Conservation (phyloP, 208 protist genomes). For the Crithidia brevicula region DNA sequence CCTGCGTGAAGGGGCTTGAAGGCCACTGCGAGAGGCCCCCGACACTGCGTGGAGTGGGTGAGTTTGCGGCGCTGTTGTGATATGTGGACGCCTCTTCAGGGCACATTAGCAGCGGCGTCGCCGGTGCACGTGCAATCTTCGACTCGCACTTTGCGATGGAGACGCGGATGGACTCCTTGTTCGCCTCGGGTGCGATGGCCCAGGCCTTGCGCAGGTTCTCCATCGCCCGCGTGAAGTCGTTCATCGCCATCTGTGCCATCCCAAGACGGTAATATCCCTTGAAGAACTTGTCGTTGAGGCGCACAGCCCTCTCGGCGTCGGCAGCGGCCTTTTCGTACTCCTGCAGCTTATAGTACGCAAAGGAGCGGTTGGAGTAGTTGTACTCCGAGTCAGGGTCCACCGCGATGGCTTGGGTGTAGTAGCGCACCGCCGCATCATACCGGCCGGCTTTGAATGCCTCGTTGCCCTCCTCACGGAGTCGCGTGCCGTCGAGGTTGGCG, state of each 20-base stretch:
- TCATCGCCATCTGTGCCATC: constrained; percentile 42
- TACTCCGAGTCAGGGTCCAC: constrained; percentile 52
- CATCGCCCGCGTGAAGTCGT: constrained; percentile 42
- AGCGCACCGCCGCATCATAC: constrained; percentile 54
- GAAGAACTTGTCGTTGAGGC: constrained; percentile 54
- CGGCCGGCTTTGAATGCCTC: constrained; percentile 53
- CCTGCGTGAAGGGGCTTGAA: neutral
- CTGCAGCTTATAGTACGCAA: constrained; percentile 63
- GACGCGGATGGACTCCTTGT: constrained; percentile 39
- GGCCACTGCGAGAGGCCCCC: constrained; percentile 6
- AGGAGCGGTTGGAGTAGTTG: constrained; percentile 76
- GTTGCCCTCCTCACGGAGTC: constrained; percentile 75
- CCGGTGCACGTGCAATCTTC: constrained; percentile 51
- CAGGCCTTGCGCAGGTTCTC: constrained; percentile 46
- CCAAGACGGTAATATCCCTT: constrained; percentile 70
- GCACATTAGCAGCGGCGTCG: constrained; percentile 39
- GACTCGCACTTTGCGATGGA: constrained; percentile 69
- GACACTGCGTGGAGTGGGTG: neutral
- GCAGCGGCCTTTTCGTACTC: constrained; percentile 40
- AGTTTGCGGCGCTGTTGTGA: neutral
- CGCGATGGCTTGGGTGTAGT: constrained; percentile 74
- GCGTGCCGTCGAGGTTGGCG: constrained; percentile 31
- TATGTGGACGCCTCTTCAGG: neutral
- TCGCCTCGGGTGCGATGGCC: constrained; percentile 30
- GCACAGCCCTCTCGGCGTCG: constrained; percentile 50